A percentile compares a stretch with the other conserved stretches of the same genome.
Conservation (phyloP, 495 filamentous ascomycete genomes). For the Xylaria scruposa region DNA sequence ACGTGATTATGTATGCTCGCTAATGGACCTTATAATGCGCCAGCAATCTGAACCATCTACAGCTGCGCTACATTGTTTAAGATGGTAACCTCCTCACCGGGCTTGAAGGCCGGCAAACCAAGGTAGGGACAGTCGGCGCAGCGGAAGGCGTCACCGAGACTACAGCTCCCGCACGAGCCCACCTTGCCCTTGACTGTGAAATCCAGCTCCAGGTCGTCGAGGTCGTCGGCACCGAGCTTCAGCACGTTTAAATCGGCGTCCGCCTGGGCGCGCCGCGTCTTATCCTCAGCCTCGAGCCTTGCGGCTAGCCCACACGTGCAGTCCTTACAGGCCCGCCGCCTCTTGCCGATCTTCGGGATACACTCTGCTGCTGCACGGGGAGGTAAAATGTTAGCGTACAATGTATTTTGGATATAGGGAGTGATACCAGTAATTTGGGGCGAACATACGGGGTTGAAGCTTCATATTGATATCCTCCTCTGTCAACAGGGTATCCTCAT, state of each 20-base stretch:
- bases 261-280: slow-evolving; percentile 65
- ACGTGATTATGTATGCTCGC: background rate
- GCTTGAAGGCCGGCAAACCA: slow-evolving; percentile 93
- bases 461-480: slow-evolving; percentile 80
- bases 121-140: slow-evolving; percentile 88
- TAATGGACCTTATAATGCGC: background rate
- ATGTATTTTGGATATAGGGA: background rate
- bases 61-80: slow-evolving; percentile 87
- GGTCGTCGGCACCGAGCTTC: slow-evolving; percentile 79
- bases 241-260: slow-evolving; percentile 59
- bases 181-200: slow-evolving; percentile 96
- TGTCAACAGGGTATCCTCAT: slow-evolving; percentile 84
- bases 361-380: slow-evolving; percentile 74
- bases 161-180: slow-evolving; percentile 91
- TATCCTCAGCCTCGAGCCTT: slow-evolving; percentile 80
- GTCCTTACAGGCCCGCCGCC: slow-evolving; percentile 94
- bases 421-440: background rate
- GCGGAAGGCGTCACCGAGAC: slow-evolving; percentile 87
- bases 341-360: slow-evolving; percentile 79
- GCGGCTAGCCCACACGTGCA: slow-evolving; percentile 91
- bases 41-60: slow-evolving; percentile 46
- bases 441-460: slow-evolving; percentile 70
- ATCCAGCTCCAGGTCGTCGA: slow-evolving; percentile 89
- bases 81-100: slow-evolving; percentile 89
- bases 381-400: slow-evolving; percentile 24